phyloP scores from a whole-genome alignment of 768 basidiomycete genomes.

The Gymnopilus dilepis region DNA sequence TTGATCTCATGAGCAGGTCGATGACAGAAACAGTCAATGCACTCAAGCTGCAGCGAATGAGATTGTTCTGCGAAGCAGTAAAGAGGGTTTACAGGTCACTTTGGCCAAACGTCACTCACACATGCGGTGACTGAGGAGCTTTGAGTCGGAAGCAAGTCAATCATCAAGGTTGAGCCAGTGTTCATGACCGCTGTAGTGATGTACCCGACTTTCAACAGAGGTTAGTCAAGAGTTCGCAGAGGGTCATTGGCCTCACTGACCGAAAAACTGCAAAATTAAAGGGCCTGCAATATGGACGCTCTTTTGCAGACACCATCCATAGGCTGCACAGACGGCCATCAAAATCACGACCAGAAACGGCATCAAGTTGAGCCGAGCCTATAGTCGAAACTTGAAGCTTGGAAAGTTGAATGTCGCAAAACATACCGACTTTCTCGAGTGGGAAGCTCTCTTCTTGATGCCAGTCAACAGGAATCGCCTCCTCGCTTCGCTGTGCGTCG shows the following conservation, averaged over 20 bases:
- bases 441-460: conserved; percentile 50
- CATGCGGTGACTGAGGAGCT: conserved; percentile 76
- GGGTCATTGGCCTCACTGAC: conserved; percentile 25
- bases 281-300: conserved; percentile 56
- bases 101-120: conserved; percentile 54
- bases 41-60: conserved; percentile 67
- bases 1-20: conserved; percentile 58
- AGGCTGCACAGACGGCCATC: conserved; percentile 48
- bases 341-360: conserved; percentile 48
- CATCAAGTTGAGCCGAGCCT: conserved; percentile 55
- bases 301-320: conserved; percentile 65
- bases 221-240: no score
- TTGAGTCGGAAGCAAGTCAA: conserved; percentile 67
- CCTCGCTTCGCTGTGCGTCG: conserved; percentile 8
- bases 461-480: conserved; percentile 14
- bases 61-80: conserved; percentile 58
- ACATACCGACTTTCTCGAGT: conserved; percentile 50
- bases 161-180: conserved; percentile 60
- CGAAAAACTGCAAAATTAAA: conserved; percentile 50
- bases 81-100: background rate
- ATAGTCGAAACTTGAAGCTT: conserved; percentile 21
- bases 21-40: conserved; percentile 68
- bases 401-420: conserved; percentile 23
- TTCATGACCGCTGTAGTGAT: conserved; percentile 56
- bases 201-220: conserved; percentile 59